Base-by-base conservation (phyloP, 768 basidiomycete species). In the Xerocomellus dryophilus region DNA sequence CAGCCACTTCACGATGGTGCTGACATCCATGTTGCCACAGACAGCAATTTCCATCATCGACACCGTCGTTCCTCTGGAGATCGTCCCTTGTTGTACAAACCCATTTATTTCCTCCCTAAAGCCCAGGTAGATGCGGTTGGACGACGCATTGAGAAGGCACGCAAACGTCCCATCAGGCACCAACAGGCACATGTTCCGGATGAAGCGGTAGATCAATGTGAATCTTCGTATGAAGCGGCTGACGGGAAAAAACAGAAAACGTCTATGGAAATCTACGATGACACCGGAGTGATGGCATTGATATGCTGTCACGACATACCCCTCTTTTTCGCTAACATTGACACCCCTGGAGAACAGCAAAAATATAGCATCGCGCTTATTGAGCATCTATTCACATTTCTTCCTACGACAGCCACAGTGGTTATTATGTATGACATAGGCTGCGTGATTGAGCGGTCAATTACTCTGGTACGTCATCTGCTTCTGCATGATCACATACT, bases 261-360 rank as follows among this genome's bases (percentile, higher is more conserved):
- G 0, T 52, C 50, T 5, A 61, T 55, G 14, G 59, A 63, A 8
- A 51, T 48, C n/a, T 73, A 70, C 47, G 66, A 76, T 43, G 66
- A 72, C 35, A 64, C 57, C 4, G 72, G 76, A 0, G 46, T 74
- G 31, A 76, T 77, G 70, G 70, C 68, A 0, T 56, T 77, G 0
- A 69, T 74, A 0, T 77, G 75, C 54, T 53, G 66, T 8, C 54
- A 55, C 11, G 69, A 79, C 46, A 74, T 78, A n/a, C 73, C 51
- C 64, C 7, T 52, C 0, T 73, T 11, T 71, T 75, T 4, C 70
- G 75, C 50, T 58, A 74, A 52, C 72, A 45, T 57, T 2, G 38
- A 57, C 12, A 14, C n/a, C 2, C 36, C 21, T 4, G 36, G 29
- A 31, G 29, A 31, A 31, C 29, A 31, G 29, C 29, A 31, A 31